Evolutionary conservation across 371 early-diverging fungal species (phyloP), one percentile per base, ranked within the genome.

Genomic region (Apophysomyces elegans): DNA sequence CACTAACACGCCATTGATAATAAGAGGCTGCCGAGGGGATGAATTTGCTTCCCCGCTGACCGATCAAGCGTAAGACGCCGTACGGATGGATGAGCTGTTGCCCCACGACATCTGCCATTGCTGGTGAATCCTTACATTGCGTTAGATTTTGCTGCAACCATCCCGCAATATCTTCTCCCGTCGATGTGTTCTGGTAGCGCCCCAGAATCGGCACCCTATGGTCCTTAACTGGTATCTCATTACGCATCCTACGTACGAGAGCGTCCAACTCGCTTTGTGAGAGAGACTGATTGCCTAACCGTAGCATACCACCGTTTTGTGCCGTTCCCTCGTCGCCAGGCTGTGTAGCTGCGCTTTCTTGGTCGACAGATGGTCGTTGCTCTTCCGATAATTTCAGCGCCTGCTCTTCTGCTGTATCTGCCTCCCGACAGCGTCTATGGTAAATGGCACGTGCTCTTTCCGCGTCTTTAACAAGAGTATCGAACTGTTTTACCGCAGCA

Each of bases 21-120:
- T 83, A 86, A 21, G 84, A 78, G 41, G 79, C 78, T n/a, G 88
- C 61, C 0, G 80, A 82, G 21, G 89, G 81, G 36, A 83, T 65
- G 71, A 92, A 92, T 71, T 85, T 87, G 64, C 82, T 87, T 8
- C 91, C 91, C 36, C 88, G 84, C 59, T 85, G 85, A n/a, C 91
- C 91, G 67, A 92, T 86, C 38, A 89, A 70, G 26, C 89, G 80
- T 68, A 92, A 70, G 50, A 88, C 85, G 7, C 86, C 86, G 62
- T 90, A 82, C 35, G 81, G 80, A 1, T 76, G 78, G 56, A 90
- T 81, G 65, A 92, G 71, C 59, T 90, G 90, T 67, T 91, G 91
- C 7, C 90, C 91, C 37, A 92, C 86, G 1, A 84, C 75, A 47
- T 90, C 86, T 1, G 90, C 89, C 69, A 90, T 90, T 2, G 83